A percentile compares a stretch with the other conserved stretches of the same genome.
phyloP scores from a whole-genome alignment of 208 protist species.

The Acanthamoeba culbertsoni region DNA sequence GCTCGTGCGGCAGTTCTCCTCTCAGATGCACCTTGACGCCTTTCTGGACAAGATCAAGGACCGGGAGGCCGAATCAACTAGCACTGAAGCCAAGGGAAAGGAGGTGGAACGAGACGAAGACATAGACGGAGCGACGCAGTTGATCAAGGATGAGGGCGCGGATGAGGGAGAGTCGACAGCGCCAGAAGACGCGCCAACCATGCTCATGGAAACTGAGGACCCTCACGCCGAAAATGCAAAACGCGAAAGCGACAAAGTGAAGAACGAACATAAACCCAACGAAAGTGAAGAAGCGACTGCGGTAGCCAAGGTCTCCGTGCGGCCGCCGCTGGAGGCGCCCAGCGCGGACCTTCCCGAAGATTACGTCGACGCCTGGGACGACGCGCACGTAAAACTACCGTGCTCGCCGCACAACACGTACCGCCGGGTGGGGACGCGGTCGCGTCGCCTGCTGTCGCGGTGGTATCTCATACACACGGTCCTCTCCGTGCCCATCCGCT shows the following conservation, averaged over 20 bases:
- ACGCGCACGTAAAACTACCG: background rate
- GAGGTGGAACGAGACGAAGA: background rate
- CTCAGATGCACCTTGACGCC: background rate
- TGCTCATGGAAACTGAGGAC: background rate
- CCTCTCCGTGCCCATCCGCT: background rate
- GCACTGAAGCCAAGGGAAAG: background rate
- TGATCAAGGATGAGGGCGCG: background rate
- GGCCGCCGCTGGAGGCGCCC: background rate
- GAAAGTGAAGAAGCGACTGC: background rate
- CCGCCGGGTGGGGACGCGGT: background rate
- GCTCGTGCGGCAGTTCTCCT: background rate
- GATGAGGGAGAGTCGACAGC: background rate
- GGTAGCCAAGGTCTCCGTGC: background rate
- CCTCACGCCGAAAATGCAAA: no score
- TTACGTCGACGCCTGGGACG: conserved; percentile 37
- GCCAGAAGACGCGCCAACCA: background rate
- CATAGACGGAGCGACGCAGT: background rate
- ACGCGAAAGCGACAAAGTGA: background rate
- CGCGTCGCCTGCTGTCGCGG: background rate
- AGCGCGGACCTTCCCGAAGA: background rate
- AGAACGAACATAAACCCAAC: background rate
- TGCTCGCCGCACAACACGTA: conserved; percentile 52
- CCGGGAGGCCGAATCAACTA: background rate
- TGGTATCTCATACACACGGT: conserved; percentile 49
- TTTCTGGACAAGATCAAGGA: conserved; percentile 26